phyloP scores from a whole-genome alignment of 495 filamentous ascomycete genomes.

The Pyrenula aspistea region DNA sequence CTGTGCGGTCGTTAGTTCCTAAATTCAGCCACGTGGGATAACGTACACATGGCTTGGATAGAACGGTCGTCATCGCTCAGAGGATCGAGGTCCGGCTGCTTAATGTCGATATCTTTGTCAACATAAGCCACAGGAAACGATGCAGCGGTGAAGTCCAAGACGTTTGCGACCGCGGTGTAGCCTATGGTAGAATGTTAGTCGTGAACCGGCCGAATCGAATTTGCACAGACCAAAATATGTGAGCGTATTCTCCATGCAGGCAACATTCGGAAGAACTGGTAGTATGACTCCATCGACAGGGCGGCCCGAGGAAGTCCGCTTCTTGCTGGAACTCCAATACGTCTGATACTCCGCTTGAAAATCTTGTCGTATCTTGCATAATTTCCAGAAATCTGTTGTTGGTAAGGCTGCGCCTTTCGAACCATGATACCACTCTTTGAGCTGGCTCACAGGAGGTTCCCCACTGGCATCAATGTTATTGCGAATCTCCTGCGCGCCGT shows the following conservation, averaged over 20 bases:
- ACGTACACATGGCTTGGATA: neutral
- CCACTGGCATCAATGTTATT: neutral
- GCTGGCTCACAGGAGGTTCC: neutral
- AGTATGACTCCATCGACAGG: neutral
- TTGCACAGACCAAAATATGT: too few species aligned
- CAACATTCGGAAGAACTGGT: neutral
- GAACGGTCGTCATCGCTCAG: neutral
- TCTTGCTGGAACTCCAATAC: neutral
- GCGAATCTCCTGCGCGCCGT: neutral
- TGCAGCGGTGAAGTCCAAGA: neutral
- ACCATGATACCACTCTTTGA: neutral
- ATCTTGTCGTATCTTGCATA: neutral
- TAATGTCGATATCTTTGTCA: neutral
- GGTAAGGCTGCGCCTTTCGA: neutral
- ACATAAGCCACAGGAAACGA: neutral
- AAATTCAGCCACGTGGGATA: neutral
- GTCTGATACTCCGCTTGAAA: neutral
- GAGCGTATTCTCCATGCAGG: neutral
- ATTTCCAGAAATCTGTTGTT: neutral
- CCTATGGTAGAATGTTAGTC: too few species aligned
- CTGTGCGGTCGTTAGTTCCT: neutral
- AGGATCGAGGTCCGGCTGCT: neutral
- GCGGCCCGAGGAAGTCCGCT: neutral
- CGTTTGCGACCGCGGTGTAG: neutral
- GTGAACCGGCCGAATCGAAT: too few species aligned